These are phyloP conservation scores for Rehmannia glutinosa DNA, from an alignment of 257 asterid genomes.

Conservation along the genomic window DNA sequence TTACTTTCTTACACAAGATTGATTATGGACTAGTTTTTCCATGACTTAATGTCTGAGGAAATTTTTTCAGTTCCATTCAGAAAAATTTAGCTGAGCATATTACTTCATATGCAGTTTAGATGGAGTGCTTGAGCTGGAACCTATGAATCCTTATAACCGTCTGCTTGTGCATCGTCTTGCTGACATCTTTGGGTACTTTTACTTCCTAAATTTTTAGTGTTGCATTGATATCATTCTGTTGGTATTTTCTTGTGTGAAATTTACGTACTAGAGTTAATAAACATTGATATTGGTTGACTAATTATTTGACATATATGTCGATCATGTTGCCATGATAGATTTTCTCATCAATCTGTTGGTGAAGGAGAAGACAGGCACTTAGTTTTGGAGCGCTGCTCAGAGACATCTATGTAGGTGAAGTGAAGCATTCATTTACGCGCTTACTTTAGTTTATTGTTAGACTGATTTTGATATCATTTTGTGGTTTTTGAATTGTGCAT, in stretches of 20 bases:
- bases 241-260: constrained; percentile 9
- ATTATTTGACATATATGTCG: constrained; percentile 12
- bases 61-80: background rate
- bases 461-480: background rate
- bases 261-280: background rate
- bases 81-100: constrained; percentile 11
- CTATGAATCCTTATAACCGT: constrained; percentile 77
- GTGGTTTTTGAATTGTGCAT: background rate
- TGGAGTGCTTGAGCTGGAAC: constrained; percentile 76
- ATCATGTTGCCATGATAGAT: constrained; percentile 41
- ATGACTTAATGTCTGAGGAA: background rate
- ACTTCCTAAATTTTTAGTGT: background rate
- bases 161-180: constrained; percentile 90
- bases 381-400: constrained; percentile 76
- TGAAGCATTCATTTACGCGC: background rate
- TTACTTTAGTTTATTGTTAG: background rate
- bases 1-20: no score
- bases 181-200: constrained; percentile 76
- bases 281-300: constrained; percentile 1
- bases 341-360: constrained; percentile 89
- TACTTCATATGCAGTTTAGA: constrained; percentile 45
- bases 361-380: constrained; percentile 85
- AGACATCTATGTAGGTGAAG: constrained; percentile 70
- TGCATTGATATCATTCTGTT: background rate
- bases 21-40: background rate